Percentiles rank a stretch among this genome's conserved stretches.
phyloP scores from a whole-genome alignment of 768 basidiomycete species.

The Amyloporia xantha region DNA sequence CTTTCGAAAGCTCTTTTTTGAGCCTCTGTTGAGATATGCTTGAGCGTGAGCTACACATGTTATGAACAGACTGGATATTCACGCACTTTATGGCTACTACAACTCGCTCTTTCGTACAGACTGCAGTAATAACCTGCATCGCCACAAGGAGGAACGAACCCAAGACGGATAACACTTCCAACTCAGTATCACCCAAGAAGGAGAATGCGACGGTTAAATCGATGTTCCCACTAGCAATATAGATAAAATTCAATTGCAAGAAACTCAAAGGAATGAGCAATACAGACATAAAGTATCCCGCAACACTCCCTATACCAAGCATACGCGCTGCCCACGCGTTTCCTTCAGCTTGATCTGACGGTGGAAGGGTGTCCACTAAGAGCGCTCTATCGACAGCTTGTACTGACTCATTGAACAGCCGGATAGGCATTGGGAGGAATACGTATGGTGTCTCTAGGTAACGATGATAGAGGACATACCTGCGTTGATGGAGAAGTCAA shows the following conservation, averaged over 20 bases:
- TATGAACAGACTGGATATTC: too few species aligned
- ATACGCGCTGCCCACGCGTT: constrained; percentile 97
- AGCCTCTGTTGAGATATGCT: too few species aligned
- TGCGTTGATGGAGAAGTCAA: constrained; percentile 61
- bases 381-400: constrained; percentile 89
- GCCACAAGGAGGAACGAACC: constrained; percentile 60
- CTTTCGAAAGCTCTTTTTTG: constrained; percentile 28
- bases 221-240: constrained; percentile 61
- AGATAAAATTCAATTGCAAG: background rate
- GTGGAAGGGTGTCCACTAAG: constrained; percentile 78
- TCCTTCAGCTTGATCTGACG: constrained; percentile 68
- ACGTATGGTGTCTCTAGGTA: too few species aligned
- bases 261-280: background rate
- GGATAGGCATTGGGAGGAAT: too few species aligned
- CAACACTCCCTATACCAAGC: constrained; percentile 78
- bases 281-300: constrained; percentile 83
- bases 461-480: constrained; percentile 29
- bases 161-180: constrained; percentile 75
- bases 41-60: too few species aligned
- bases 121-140: constrained; percentile 58
- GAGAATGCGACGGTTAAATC: constrained; percentile 66
- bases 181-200: constrained; percentile 70
- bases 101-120: constrained; percentile 66
- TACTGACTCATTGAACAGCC: constrained; percentile 37
- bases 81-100: constrained; percentile 40